Conservation (phyloP, 2,329 filamentous ascomycete species). For the Cylindrodendrum hubeiense region DNA sequence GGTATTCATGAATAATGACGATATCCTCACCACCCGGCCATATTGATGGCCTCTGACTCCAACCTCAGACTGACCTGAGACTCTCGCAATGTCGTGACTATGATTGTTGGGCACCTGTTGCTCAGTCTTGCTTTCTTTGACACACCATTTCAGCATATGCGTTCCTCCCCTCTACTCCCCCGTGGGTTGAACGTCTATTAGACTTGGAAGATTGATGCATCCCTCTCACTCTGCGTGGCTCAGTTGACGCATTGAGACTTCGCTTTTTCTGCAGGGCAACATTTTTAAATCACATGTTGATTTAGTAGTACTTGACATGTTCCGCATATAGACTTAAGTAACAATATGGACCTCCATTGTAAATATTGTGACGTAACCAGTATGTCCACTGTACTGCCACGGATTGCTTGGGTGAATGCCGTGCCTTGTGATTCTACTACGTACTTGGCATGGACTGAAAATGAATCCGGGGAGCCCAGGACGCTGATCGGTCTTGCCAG, state of each 20-base stretch:
- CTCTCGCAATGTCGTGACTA: background rate
- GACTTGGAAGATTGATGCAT: constrained; percentile 63
- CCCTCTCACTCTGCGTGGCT: constrained; percentile 66
- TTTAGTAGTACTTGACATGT: background rate
- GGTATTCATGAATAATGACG: constrained; percentile 32
- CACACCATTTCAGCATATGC: constrained; percentile 66
- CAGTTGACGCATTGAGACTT: constrained; percentile 58
- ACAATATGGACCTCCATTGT: background rate
- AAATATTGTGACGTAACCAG: background rate
- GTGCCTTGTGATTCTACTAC: background rate
- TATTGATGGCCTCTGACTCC: background rate
- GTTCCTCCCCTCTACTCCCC: constrained; percentile 60
- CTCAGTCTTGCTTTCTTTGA: background rate
- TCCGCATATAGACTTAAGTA: background rate
- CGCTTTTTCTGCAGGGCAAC: constrained; percentile 63
- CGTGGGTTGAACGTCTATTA: constrained; percentile 68
- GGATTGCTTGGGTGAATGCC: background rate
- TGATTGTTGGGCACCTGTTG: background rate
- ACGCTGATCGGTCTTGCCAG: no score
- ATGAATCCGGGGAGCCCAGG: no score
- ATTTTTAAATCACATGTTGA: constrained; percentile 36
- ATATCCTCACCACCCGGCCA: background rate
- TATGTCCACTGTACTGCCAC: background rate
- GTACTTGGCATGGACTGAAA: background rate
- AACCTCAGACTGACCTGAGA: background rate